Percentiles rank a stretch among this genome's conserved stretches.
phyloP scores from a whole-genome alignment of 495 filamentous ascomycete genomes.

The Penicillium roqueforti region DNA sequence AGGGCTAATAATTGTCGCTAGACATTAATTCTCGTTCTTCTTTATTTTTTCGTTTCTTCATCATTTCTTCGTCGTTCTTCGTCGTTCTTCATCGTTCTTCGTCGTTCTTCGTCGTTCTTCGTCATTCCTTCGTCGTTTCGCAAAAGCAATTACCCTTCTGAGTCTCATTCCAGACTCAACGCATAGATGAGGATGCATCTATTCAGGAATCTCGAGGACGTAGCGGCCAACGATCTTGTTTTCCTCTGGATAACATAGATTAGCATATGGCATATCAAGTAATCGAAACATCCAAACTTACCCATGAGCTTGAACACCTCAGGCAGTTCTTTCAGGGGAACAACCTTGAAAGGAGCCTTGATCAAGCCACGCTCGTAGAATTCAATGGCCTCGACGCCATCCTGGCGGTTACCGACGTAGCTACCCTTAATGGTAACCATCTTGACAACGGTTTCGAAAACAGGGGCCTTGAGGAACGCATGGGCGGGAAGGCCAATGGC shows the following conservation, averaged over 20 bases:
- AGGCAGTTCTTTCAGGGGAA: conserved; percentile 69
- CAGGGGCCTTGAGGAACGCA: conserved; percentile 72
- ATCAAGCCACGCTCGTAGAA: conserved; percentile 79
- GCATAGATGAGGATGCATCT: conserved; percentile 1
- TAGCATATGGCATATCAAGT: conserved; percentile 4
- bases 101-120: background rate
- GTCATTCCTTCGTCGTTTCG: background rate
- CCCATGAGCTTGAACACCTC: conserved; percentile 70
- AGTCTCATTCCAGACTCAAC: background rate
- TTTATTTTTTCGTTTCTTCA: background rate
- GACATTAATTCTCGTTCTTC: background rate
- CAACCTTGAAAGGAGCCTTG: conserved; percentile 77
- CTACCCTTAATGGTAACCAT: conserved; percentile 90
- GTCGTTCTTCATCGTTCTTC: background rate
- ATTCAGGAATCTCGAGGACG: conserved; percentile 69
- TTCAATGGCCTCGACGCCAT: conserved; percentile 79
- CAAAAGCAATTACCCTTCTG: background rate
- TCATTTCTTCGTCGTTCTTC: too few species aligned
- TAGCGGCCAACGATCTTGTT: conserved; percentile 84
- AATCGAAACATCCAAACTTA: conserved; percentile 15
- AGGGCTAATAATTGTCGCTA: background rate
- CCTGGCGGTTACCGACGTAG: conserved; percentile 85
- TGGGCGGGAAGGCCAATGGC: conserved; percentile 79
- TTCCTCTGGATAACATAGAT: conserved; percentile 38
- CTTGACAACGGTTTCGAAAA: conserved; percentile 76